Percentiles rank a stretch among this genome's conserved stretches.
phyloP scores from a whole-genome alignment of 2,329 filamentous ascomycete species.

The Capronia americana region DNA sequence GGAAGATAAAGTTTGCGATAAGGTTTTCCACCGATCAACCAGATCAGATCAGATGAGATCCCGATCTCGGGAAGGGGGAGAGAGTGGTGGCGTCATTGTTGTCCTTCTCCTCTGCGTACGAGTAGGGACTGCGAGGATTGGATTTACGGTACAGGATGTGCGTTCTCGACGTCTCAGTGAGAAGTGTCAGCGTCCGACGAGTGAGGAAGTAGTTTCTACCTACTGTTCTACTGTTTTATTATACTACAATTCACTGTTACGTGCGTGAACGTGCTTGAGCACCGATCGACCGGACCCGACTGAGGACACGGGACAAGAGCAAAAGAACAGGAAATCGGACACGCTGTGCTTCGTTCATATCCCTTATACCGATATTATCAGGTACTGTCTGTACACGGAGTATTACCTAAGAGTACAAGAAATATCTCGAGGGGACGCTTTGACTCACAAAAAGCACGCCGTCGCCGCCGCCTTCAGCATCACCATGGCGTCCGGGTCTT shows the following conservation, averaged over 20 bases:
- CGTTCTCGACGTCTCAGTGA: not conserved
- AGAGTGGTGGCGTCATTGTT: slow-evolving; percentile 1
- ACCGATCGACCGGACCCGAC: not conserved
- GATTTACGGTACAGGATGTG: not conserved
- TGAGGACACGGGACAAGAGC: not conserved
- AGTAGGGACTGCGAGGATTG: not conserved
- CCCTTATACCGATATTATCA: no score
- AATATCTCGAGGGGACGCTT: not conserved
- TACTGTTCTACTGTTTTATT: not conserved
- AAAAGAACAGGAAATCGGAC: not conserved
- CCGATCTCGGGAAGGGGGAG: not conserved
- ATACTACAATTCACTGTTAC: not conserved
- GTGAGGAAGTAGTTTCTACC: not conserved
- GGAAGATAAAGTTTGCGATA: slow-evolving; percentile 3
- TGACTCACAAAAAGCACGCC: no score
- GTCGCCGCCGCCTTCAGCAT: no score
- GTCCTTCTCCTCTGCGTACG: not conserved
- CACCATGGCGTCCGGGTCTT: not conserved
- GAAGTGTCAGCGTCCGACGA: no score
- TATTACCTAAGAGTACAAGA: no score
- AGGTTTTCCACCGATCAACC: not conserved
- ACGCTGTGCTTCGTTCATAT: not conserved
- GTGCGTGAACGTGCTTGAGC: not conserved
- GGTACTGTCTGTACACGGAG: not conserved
- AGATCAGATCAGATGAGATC: not conserved